Base-by-base conservation (phyloP, 1,139 yeast genomes). In the Meyerozyma carpophila region DNA sequence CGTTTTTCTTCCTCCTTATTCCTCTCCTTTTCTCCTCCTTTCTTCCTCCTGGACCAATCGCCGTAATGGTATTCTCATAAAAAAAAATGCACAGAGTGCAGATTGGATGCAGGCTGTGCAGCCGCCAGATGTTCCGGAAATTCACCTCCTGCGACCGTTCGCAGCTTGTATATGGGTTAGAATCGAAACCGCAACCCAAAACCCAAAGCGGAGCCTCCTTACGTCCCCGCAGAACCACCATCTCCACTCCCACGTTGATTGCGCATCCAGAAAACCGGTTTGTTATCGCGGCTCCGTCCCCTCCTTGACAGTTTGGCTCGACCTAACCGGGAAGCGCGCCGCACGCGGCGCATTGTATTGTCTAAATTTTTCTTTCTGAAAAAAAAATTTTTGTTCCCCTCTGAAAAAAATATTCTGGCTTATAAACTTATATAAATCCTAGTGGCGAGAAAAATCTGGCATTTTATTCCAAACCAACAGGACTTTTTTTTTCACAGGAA, bases 401-500 rank as follows among this genome's bases (percentile, higher is more conserved):
- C 11, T 10, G 28, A 29, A 26, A 20, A 38, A 38, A 26, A 21
- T 16, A 21, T 20, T 28, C 13, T 38, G 40, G 26, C 32, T 28
- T 49, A 36, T 47, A 42, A 41, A 42, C 44, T 20, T 40, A 25
- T 16, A 32, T 20, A 36, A 32, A 18, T 14, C 10, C 14, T 16
- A 21, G 26, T 39, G 39, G 29, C 34, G 21, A 27, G n/a, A n/a
- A 36, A 26, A 14, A 20, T 21, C 24, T 21, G 24, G 24, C 24
- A 21, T 8, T 21, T 21, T 21, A 21, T 21, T 21, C 24, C 24
- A 21, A 6, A 21, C 24, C 24, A 21, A 16, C 36, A 16, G 36
- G 36, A 32, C 9, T 32, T 34, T 21, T 21, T 21, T 21, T 21
- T 21, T 21, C 24, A 21, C 24, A 21, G 24, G 24, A 21, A 21